A percentile compares a stretch with the other conserved stretches of the same genome.
Evolutionary conservation across 2,329 filamentous ascomycete species (phyloP).

Genomic region (Rhexocercosporidium sp.): DNA sequence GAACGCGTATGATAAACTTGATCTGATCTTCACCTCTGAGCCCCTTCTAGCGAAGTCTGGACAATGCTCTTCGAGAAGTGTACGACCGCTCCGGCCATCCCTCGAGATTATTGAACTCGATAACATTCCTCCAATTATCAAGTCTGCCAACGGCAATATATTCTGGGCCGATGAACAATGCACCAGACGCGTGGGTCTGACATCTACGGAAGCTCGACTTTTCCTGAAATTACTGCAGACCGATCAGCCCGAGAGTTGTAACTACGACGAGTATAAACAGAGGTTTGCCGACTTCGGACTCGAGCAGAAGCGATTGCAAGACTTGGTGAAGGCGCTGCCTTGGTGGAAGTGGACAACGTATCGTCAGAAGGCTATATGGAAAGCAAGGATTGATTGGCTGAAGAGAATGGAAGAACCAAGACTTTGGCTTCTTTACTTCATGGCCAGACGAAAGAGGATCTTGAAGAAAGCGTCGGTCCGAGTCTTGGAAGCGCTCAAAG

Average conservation of each 20-base stretch:
- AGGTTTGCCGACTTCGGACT: slow-evolving; percentile 34
- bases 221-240: slow-evolving; percentile 32
- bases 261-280: slow-evolving; percentile 32
- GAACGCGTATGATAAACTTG: slow-evolving; percentile 17
- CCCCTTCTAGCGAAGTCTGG: slow-evolving; percentile 27
- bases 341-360: slow-evolving; percentile 30
- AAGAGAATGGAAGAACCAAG: slow-evolving; percentile 34
- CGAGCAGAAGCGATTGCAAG: slow-evolving; percentile 28
- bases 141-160: slow-evolving; percentile 34
- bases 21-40: slow-evolving; percentile 16
- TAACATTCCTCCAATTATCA: slow-evolving; percentile 35
- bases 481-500: slow-evolving; percentile 23
- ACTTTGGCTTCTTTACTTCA: slow-evolving; percentile 33
- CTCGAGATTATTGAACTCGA: slow-evolving; percentile 29
- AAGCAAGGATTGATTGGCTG: slow-evolving; percentile 33
- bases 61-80: slow-evolving; percentile 15
- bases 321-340: slow-evolving; percentile 21
- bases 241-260: slow-evolving; percentile 30
- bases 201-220: slow-evolving; percentile 31
- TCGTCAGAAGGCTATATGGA: slow-evolving; percentile 27
- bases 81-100: slow-evolving; percentile 11
- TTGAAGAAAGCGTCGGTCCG: slow-evolving; percentile 24
- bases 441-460: slow-evolving; percentile 34
- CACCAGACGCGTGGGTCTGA: slow-evolving; percentile 33
- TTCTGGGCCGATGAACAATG: slow-evolving; percentile 37